Conservation (phyloP, 2,329 filamentous ascomycete genomes). For the Daldinia sp. region DNA sequence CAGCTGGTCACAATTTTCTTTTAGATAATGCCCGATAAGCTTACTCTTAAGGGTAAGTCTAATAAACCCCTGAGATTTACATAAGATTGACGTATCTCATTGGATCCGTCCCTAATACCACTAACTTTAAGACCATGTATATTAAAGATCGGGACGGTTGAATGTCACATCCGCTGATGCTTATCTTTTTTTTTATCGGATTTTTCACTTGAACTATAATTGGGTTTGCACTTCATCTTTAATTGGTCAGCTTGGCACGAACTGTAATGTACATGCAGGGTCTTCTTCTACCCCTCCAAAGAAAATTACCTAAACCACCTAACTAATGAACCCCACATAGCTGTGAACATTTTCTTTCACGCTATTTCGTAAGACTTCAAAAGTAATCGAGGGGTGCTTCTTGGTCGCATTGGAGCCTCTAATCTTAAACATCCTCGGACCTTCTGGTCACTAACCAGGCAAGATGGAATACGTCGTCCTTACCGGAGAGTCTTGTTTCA, state of each 20-base stretch:
- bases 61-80: slow-evolving; percentile 16
- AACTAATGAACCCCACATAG: slow-evolving; percentile 27
- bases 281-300: slow-evolving; percentile 36
- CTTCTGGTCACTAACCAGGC: slow-evolving; percentile 19
- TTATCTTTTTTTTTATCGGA: slow-evolving; percentile 28
- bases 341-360: slow-evolving; percentile 35
- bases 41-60: slow-evolving; percentile 13
- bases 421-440: slow-evolving; percentile 10
- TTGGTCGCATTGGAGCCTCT: slow-evolving; percentile 13
- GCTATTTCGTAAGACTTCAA: slow-evolving; percentile 20
- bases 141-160: slow-evolving; percentile 19
- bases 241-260: slow-evolving; percentile 27
- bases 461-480: slow-evolving; percentile 49
- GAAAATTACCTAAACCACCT: slow-evolving; percentile 30
- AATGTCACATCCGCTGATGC: slow-evolving; percentile 27
- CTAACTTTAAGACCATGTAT: not conserved
- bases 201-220: slow-evolving; percentile 2
- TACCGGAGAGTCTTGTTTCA: slow-evolving; percentile 62
- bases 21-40: not conserved
- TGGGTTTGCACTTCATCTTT: slow-evolving; percentile 8
- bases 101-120: not conserved
- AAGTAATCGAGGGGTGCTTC: slow-evolving; percentile 11
- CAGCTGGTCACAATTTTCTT: slow-evolving; percentile 31
- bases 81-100: slow-evolving; percentile 26
- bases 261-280: slow-evolving; percentile 31